A percentile compares a stretch with the other conserved stretches of the same genome.
phyloP scores from a whole-genome alignment of 1,139 yeast genomes.

The Nakaseomyces bracarensis region DNA sequence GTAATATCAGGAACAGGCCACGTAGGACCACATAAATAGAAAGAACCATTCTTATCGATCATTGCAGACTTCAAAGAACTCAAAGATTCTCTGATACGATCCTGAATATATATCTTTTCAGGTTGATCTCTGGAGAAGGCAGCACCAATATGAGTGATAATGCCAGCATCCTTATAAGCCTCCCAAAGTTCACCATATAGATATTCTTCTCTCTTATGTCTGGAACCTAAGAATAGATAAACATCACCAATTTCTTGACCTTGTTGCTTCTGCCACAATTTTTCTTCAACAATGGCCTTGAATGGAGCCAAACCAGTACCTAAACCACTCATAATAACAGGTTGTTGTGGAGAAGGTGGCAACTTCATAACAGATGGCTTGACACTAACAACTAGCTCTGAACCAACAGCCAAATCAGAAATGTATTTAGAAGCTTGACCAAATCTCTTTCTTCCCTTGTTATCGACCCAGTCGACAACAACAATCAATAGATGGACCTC shows the following conservation, averaged over 20 bases:
- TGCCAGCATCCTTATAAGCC: slow-evolving; percentile 86
- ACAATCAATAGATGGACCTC: slow-evolving; percentile 88
- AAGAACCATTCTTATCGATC: slow-evolving; percentile 70
- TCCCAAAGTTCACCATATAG: slow-evolving; percentile 97
- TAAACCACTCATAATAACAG: slow-evolving; percentile 92
- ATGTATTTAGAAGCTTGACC: slow-evolving; percentile 94
- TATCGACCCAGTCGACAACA: slow-evolving; percentile 93
- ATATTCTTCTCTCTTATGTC: slow-evolving; percentile 93
- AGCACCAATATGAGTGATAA: slow-evolving; percentile 92
- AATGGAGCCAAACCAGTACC: slow-evolving; percentile 99
- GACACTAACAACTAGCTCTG: slow-evolving; percentile 86
- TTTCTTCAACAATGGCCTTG: slow-evolving; percentile 95
- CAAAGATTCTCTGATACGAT: slow-evolving; percentile 74
- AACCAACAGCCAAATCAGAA: slow-evolving; percentile 69
- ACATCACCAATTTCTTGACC: slow-evolving; percentile 87
- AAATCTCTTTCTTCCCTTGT: slow-evolving; percentile 74
- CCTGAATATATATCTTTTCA: slow-evolving; percentile 90
- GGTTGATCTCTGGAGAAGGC: slow-evolving; percentile 98
- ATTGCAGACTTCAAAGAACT: slow-evolving; percentile 71
- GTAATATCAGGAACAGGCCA: slow-evolving; percentile 99
- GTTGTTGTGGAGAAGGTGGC: slow-evolving; percentile 79
- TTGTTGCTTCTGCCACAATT: slow-evolving; percentile 84
- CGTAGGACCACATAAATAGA: slow-evolving; percentile 97
- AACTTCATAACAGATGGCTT: slow-evolving; percentile 96
- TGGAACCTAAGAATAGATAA: slow-evolving; percentile 83